Conservation (phyloP, 2,329 filamentous ascomycete species). For the Rhynchosporium secalis region DNA sequence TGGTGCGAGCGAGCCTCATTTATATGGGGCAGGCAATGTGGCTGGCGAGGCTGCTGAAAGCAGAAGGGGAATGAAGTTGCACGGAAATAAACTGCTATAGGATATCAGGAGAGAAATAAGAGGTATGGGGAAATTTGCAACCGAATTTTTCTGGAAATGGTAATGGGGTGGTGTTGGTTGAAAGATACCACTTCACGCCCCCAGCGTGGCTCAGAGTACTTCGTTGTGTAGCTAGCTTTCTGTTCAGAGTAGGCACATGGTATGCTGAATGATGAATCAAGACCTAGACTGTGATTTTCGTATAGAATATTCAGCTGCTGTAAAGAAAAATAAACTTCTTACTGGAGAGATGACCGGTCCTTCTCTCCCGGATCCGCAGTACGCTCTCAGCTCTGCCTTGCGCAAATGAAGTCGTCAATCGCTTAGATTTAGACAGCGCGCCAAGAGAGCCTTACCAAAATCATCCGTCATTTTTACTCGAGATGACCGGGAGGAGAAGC, state of each 20-base stretch:
- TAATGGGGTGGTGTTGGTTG: too few species aligned
- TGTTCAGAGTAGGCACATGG: background rate
- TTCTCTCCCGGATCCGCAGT: background rate
- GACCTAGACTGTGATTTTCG: background rate
- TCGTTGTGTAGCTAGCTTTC: too few species aligned
- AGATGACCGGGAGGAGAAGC: constrained; percentile 8
- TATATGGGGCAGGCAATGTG: constrained; percentile 5
- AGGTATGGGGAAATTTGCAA: too few species aligned
- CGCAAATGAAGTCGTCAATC: constrained; percentile 9
- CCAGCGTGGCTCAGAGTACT: too few species aligned
- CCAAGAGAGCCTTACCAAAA: background rate
- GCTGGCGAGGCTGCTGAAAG: background rate
- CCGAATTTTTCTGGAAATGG: too few species aligned
- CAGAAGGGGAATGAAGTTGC: background rate
- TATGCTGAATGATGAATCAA: background rate
- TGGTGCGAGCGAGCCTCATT: constrained; percentile 19
- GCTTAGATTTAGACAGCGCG: background rate
- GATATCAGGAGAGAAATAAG: background rate
- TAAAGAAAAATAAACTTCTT: background rate
- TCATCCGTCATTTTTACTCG: background rate
- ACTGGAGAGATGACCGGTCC: background rate
- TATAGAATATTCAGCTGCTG: background rate
- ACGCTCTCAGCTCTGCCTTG: background rate
- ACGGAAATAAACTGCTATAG: background rate
- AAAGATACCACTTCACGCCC: too few species aligned